Base-by-base conservation (phyloP, 2,329 filamentous ascomycete genomes). In the Balansia obtecta region DNA sequence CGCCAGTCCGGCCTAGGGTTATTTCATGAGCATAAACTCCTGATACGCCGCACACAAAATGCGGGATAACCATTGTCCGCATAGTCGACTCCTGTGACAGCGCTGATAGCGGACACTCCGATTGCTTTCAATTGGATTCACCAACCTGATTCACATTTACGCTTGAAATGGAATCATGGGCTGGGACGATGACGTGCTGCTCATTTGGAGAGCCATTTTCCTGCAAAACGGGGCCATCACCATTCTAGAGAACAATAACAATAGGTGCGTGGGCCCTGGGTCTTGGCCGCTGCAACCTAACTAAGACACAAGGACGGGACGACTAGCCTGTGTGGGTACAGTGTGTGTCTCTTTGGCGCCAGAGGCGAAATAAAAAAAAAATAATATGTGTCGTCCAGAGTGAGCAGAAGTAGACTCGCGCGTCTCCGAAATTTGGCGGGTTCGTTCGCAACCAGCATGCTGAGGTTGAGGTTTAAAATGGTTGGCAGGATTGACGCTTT, bases 161-260 rank as follows among this genome's bases (percentile, higher is more conserved):
- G 15, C 9, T 4, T 30, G n/a, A 20, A 9, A 50, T 50, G 39
- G 30, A 51, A 47, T 47, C 49, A 47, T 44, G 49, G 42, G 32
- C 39, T 11, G 43, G 45, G 22, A 13, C 18, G 30, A 51, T 51
- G 49, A 15, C 49, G 49, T 51, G 49, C 32, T 51, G 49, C 13
- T n/a, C 45, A 22, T 43, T 37, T 37, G 3, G 13, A 37, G 33
- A 37, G 33, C 33, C 12, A 37, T 37, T 6, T 37, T 37, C 11
- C 34, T 3, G 15, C 34, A 37, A 15, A 37, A 37, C 15, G 13
- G 11, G 15, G 34, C 34, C 11, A 9, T 12, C 34, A 37, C 34
- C 5, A 37, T 6, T 15, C 34, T 22, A 8, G 22, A 32, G 20
- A 30, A 18, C 41, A 15, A 30, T 32, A 27, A 44, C 6, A 22